Evolutionary conservation across 495 filamentous ascomycete genomes (phyloP).

Genomic region (Tuber microsphaerosporum): DNA sequence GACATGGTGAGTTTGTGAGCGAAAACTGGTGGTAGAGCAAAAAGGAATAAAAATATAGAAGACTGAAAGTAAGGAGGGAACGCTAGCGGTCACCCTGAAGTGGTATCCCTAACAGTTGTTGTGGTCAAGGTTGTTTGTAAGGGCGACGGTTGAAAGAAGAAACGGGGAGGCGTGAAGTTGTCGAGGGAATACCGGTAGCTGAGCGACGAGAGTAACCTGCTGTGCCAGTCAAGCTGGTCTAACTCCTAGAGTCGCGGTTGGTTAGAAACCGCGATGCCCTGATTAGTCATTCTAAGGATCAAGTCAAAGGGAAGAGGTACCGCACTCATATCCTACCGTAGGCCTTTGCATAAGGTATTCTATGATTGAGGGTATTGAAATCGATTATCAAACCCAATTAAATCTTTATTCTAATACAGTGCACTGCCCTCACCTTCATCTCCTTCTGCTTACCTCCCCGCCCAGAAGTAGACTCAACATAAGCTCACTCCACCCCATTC

Average conservation of each 20-base stretch:
- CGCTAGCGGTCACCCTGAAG: not conserved
- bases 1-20: constrained; percentile 48
- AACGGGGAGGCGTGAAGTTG: constrained; percentile 1
- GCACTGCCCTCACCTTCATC: not conserved
- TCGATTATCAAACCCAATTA: not conserved
- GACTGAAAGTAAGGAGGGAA: not conserved
- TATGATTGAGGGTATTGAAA: not conserved
- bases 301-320: not conserved
- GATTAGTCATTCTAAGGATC: not conserved
- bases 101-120: not conserved
- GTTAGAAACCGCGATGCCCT: not conserved
- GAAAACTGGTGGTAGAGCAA: not conserved
- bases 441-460: not conserved
- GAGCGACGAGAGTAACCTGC: not conserved
- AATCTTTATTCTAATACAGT: not conserved
- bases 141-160: not conserved
- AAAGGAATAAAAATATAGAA: constrained; percentile 2
- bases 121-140: not conserved
- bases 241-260: not conserved
- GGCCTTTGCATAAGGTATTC: not conserved
- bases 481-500: not conserved
- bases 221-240: not conserved
- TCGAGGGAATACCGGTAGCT: not conserved
- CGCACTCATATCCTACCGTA: not conserved
- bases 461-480: not conserved